Evolutionary conservation across 441 rosid genomes (phyloP), one percentile per base, ranked within the genome.

Genomic region (Viola pubescens): DNA sequence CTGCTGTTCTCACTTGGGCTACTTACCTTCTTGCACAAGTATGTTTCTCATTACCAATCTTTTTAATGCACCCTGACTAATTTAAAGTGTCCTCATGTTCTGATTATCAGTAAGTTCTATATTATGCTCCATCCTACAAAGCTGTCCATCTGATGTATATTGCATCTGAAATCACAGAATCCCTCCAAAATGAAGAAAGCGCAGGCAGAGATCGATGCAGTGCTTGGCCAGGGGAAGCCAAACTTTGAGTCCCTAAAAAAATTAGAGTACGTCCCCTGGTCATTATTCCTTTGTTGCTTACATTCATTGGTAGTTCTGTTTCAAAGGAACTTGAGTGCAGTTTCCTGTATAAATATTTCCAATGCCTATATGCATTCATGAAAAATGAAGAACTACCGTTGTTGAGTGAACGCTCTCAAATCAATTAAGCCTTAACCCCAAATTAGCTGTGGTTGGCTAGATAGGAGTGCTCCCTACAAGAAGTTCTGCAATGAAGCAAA

Each of bases 1-100:
- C 98, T 58, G 95, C 97, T 56, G 98, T 91, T 71, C 95, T 91
- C 65, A 89, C 98, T 43, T 91, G 98, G 98, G 94, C 97, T 64
- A 81, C 82, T 72, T 91, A 67, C 82, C 81, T 91, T 66, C 97
- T 91, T 41, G 89, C 91, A 48, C 97, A 89, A 76, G 98, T 89
- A 77, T 73, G 61, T 11, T 37, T 58, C 65, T 67, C 40, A 4
- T 52, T 34, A 57, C 26, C 61, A 63, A 39, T 42, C 37, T 45
- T 48, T 43, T 4, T 19, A 38, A 7, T 64, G 54, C 19, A 52
- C 42, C 48, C 53, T 9, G 8, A 10, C 5, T 37, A 14, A 13
- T 42, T 4, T 60, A 55, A 52, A 46, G 13, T 37, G 34, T 48
- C 50, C 0, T 51, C 26, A 10, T 62, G 34, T 6, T 40, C 3